Percentiles rank a stretch among this genome's conserved stretches.
Conservation (phyloP, 2,329 filamentous ascomycete species). For the Botrytis cinerea region DNA sequence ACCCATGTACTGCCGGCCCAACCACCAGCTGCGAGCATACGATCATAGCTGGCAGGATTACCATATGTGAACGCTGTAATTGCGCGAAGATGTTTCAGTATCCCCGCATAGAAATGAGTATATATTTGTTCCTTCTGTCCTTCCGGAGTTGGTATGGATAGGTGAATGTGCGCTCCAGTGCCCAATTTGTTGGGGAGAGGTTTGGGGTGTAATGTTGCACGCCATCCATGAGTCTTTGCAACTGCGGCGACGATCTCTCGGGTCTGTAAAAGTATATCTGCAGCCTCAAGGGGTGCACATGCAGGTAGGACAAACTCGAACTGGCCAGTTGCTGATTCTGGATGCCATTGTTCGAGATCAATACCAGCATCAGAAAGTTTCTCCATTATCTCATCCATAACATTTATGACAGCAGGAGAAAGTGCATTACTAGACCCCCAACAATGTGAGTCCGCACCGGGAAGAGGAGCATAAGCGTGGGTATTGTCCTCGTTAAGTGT, state of each 20-base stretch:
- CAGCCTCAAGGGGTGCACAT: slow-evolving; percentile 17
- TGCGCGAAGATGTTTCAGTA: slow-evolving; percentile 21
- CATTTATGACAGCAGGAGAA: slow-evolving; percentile 55
- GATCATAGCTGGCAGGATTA: slow-evolving; percentile 12
- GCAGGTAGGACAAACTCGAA: slow-evolving; percentile 24
- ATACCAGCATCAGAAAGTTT: slow-evolving; percentile 53
- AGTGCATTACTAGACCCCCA: slow-evolving; percentile 69
- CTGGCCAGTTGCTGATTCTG: slow-evolving; percentile 19
- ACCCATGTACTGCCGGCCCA: slow-evolving; percentile 25
- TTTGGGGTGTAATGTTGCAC: slow-evolving; percentile 43
- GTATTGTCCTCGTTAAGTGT: slow-evolving; percentile 42
- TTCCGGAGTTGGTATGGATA: slow-evolving; percentile 20
- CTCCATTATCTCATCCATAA: slow-evolving; percentile 66
- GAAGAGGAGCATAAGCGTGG: slow-evolving; percentile 43
- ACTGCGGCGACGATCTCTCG: slow-evolving; percentile 18
- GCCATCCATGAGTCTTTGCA: slow-evolving; percentile 10
- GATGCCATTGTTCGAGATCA: slow-evolving; percentile 21
- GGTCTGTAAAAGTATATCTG: slow-evolving; percentile 19
- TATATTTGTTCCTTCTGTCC: slow-evolving; percentile 41
- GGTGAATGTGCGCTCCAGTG: slow-evolving; percentile 21
- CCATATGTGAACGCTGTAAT: slow-evolving; percentile 22
- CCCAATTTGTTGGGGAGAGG: neutral
- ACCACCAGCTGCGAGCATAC: neutral
- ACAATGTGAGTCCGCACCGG: slow-evolving; percentile 64
- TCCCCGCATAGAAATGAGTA: slow-evolving; percentile 23